These are phyloP conservation scores for Ophiostoma sp. DNA, from an alignment of 2,329 filamentous ascomycete genomes.

Conservation along the genomic window DNA sequence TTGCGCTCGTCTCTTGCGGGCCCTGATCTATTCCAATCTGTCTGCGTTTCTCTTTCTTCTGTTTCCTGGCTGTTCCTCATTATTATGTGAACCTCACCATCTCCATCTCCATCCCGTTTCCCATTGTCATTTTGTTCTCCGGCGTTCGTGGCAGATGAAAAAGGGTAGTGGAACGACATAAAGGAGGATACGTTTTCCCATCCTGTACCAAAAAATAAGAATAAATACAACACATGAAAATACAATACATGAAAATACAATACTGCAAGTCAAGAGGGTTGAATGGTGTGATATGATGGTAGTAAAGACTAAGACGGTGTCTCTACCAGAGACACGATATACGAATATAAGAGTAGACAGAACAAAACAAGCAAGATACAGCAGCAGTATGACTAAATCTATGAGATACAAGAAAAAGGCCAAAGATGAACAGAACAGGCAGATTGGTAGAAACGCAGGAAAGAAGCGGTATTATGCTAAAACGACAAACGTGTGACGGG, in stretches of 20 bases:
- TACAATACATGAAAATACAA: neutral
- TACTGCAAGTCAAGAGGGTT: neutral
- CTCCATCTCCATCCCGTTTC: neutral
- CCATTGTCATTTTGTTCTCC: neutral
- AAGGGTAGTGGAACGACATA: neutral
- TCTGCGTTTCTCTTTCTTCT: neutral
- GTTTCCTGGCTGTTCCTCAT: neutral
- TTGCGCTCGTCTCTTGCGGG: neutral
- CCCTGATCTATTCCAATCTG: conserved; percentile 4
- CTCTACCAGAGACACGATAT: neutral
- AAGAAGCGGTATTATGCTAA: neutral
- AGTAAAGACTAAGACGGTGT: neutral
- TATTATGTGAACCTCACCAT: neutral
- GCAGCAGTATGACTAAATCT: conserved; percentile 14
- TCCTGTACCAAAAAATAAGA: neutral
- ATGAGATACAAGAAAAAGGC: conserved; percentile 16
- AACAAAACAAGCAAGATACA: neutral
- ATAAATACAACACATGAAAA: conserved; percentile 8
- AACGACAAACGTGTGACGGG: neutral
- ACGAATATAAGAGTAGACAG: neutral
- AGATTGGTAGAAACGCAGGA: neutral
- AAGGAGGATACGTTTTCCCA: neutral
- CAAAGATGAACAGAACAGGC: neutral
- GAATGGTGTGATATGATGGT: neutral
- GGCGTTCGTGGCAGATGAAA: conserved; percentile 17